These are phyloP conservation scores for Paramecium caudatum DNA, from an alignment of 73 alveolate species.

Conservation along the genomic window DNA sequence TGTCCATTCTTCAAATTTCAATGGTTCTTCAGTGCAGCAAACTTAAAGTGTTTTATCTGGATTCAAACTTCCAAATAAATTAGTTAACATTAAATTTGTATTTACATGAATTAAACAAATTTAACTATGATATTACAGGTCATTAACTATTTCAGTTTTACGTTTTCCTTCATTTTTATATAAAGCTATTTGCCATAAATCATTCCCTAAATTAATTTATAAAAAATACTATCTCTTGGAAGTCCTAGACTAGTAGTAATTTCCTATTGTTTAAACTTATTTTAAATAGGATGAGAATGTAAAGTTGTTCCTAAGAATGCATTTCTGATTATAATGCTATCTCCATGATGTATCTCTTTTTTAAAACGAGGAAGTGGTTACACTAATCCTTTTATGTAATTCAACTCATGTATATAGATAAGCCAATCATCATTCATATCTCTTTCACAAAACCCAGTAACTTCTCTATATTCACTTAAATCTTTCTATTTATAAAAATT, in stretches of 20 bases:
- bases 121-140: not conserved
- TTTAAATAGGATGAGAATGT: not conserved
- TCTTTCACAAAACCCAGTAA: not conserved
- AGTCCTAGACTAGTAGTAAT: not conserved
- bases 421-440: constrained; percentile 33
- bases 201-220: not conserved
- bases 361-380: not conserved
- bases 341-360: not conserved
- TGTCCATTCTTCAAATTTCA: constrained; percentile 26
- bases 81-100: not conserved
- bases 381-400: not conserved
- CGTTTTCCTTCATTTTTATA: constrained; percentile 4
- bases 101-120: not conserved
- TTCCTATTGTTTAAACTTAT: not conserved
- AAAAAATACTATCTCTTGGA: not conserved
- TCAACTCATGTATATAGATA: not conserved
- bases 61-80: not conserved
- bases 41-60: not conserved
- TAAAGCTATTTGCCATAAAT: not conserved
- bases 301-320: constrained; percentile 33
- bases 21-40: not conserved
- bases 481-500: not conserved
- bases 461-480: not conserved
- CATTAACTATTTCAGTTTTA: not conserved
- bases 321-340: not conserved